Base-by-base conservation (phyloP, 1,139 yeast species). In the Geotrichum candidum region DNA sequence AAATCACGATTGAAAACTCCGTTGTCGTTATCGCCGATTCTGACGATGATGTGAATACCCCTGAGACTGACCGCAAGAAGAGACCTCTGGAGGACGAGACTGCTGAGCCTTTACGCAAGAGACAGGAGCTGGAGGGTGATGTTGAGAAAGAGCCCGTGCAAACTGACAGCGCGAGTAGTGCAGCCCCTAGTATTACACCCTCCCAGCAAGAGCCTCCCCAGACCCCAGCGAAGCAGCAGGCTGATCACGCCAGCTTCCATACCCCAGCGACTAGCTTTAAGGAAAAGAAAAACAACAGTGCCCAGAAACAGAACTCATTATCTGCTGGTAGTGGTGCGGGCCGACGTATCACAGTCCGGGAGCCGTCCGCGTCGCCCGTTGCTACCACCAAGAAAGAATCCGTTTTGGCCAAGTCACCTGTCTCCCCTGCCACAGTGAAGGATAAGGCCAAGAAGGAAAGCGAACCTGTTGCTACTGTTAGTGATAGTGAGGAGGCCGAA, bases 401-500 rank as follows among this genome's bases (percentile, higher is more conserved):
- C n/a, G 46, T 13, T 15, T 15, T 41, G 46, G 46, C 46, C 22
- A 41, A 41, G 6, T 41, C 46, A 11, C 46, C 46, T 41, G 46
- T 13, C 2, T 41, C 46, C 22, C 46, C 46, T 5, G 18, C 22
- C 7, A 41, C 13, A 3, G n/a, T 41, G 15, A 41, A 41, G 22
- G n/a, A 15, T 15, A 22, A 13, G 46, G 13, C 6, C 6, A 4
- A 35, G 15, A 9, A 35, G 15, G 46, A 41, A 6, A 15, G n/a
- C 46, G 15, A 15, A 15, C 4, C 3, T 13, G 18, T n/a, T n/a
- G 56, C 27, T n/a, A 38, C 23, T 53, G 51, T 53, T 51, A 56
- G 53, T 29, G 62, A 60, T 29, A 51, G 57, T n/a, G 59, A 57
- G 18, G 45, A 38, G n/a, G 61, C 51, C 18, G 58, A 59, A 50